Percentiles rank a stretch among this genome's conserved stretches.
Evolutionary conservation across 2,329 filamentous ascomycete species (phyloP).

Genomic region (Cladosporium sphaerospermum): DNA sequence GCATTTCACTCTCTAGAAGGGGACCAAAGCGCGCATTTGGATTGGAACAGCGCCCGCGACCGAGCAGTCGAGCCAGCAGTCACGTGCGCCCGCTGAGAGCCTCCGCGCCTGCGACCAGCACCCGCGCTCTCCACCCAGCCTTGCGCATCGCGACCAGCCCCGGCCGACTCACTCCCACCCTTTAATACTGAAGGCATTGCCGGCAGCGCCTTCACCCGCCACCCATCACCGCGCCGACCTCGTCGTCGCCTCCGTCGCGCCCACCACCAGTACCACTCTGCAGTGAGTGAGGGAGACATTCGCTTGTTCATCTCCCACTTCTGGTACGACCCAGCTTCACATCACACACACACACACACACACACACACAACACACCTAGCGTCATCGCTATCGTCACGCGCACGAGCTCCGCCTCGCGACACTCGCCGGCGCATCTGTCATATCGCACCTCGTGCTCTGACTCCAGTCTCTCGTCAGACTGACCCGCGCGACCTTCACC

Average conservation of each 20-base stretch:
- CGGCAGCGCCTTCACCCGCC: constrained; percentile 12
- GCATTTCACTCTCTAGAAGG: constrained; percentile 9
- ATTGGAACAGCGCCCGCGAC: constrained; percentile 1
- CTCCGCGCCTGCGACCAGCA: constrained; percentile 1
- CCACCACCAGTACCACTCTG: constrained; percentile 10
- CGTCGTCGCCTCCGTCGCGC: constrained; percentile 1
- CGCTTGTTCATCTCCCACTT: constrained; percentile 21
- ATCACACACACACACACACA: constrained; percentile 6
- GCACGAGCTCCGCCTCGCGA: background rate
- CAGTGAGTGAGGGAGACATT: constrained; percentile 22
- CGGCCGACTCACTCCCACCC: background rate
- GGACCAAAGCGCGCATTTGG: constrained; percentile 5
- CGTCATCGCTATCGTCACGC: constrained; percentile 1
- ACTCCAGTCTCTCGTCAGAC: constrained; percentile 6
- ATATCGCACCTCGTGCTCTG: constrained; percentile 1
- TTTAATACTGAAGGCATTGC: constrained; percentile 13
- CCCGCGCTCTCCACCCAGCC: background rate
- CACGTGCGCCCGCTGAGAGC: constrained; percentile 4
- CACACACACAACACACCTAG: background rate
- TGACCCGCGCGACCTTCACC: background rate
- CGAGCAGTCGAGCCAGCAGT: background rate
- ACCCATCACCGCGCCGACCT: constrained; percentile 2
- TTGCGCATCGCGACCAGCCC: background rate
- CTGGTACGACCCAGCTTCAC: constrained; percentile 13
- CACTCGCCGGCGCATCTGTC: constrained; percentile 4